phyloP scores from a whole-genome alignment of 331 rosid species.

The Acacia pycnantha region DNA sequence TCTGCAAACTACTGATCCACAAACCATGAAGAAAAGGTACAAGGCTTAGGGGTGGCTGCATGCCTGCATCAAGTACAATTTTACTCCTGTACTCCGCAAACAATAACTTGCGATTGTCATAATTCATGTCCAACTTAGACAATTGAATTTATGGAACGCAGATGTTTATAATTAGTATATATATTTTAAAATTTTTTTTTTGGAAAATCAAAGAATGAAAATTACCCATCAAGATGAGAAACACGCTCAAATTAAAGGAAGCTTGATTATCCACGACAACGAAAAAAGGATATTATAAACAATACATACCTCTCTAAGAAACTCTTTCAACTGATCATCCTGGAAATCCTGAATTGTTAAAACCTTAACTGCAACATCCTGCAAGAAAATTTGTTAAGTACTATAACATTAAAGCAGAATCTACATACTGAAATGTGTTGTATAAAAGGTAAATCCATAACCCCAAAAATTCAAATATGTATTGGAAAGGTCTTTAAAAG shows the following conservation, averaged over 20 bases:
- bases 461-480: not conserved
- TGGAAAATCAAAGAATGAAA: not conserved
- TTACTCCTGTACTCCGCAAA: not conserved
- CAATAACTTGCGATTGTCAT: not conserved
- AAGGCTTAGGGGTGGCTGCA: not conserved
- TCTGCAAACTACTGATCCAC: constrained; percentile 15
- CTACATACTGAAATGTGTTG: constrained; percentile 6
- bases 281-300: not conserved
- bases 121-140: not conserved
- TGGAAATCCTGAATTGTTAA: constrained; percentile 78
- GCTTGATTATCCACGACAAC: not conserved
- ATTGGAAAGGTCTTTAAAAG: not conserved
- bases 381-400: constrained; percentile 17
- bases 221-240: constrained; percentile 1
- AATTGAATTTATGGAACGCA: constrained; percentile 5
- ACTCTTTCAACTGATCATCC: constrained; percentile 88
- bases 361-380: constrained; percentile 99
- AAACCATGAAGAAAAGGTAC: not conserved
- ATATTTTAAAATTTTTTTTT: too few relatives aligned
- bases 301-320: constrained; percentile 78
- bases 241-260: not conserved
- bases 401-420: not conserved
- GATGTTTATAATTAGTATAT: not conserved
- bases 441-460: not conserved
- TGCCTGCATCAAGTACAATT: not conserved